Conservation (phyloP, 345 rosid genomes). For the Acer yangbiense region DNA sequence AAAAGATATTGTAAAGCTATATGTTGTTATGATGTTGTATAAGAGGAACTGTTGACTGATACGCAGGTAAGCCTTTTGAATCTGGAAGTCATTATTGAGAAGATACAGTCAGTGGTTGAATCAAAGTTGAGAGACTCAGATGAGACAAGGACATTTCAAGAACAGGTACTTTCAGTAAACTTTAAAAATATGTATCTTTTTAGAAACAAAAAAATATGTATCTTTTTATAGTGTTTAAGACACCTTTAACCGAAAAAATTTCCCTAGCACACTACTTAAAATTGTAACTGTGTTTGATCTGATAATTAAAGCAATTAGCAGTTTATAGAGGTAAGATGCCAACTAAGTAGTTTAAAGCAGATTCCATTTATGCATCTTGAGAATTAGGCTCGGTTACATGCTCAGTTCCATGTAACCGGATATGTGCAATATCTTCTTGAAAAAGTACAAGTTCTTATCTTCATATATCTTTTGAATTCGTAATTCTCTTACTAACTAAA, state of each 20-base stretch:
- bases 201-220: neutral
- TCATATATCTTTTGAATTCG: neutral
- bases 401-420: neutral
- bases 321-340: neutral
- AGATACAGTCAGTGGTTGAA: conserved; percentile 80
- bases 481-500: neutral
- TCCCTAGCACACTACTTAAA: neutral
- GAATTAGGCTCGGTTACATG: neutral
- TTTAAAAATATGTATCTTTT: neutral
- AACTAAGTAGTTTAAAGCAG: neutral
- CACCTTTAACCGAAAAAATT: neutral
- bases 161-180: conserved; percentile 57
- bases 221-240: neutral
- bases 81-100: conserved; percentile 80
- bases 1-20: neutral
- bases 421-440: neutral
- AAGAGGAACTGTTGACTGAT: neutral
- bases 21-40: neutral
- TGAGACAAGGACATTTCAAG: conserved; percentile 74
- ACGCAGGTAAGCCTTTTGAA: conserved; percentile 93
- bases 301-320: neutral
- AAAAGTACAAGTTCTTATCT: neutral
- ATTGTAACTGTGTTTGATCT: neutral
- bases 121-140: conserved; percentile 69
- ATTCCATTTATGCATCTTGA: neutral